A percentile compares a stretch with the other conserved stretches of the same genome.
Evolutionary conservation across 257 asterid species (phyloP).

Genomic region (Cynanchum wilfordii): DNA sequence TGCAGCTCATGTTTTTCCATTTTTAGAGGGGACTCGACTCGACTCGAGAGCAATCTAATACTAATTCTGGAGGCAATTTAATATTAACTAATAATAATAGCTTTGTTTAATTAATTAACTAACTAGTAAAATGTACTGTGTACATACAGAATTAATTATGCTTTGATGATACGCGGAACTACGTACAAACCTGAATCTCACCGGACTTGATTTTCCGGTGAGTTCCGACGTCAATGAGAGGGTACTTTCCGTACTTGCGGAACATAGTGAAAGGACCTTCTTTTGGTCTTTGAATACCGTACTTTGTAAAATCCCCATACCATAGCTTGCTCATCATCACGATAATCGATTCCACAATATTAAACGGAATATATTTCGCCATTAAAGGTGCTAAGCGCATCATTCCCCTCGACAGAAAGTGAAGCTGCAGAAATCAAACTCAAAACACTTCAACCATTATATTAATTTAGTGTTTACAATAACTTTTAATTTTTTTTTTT

Average conservation of each 20-base stretch:
- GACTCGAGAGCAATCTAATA: slow-evolving; percentile 14
- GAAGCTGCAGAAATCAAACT: slow-evolving; percentile 33
- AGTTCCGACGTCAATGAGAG: slow-evolving; percentile 66
- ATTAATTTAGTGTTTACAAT: too few species aligned
- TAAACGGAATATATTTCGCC: slow-evolving; percentile 22
- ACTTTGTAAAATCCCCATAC: slow-evolving; percentile 48
- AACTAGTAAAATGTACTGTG: too few species aligned
- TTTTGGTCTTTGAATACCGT: slow-evolving; percentile 51
- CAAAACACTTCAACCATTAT: too few species aligned
- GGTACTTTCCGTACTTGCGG: slow-evolving; percentile 54
- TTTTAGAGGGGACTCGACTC: too few species aligned
- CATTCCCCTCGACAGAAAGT: slow-evolving; percentile 47
- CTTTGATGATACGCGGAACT: not conserved
- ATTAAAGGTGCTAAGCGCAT: slow-evolving; percentile 20
- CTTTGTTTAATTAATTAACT: too few species aligned
- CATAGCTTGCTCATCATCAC: slow-evolving; percentile 35
- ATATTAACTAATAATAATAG: too few species aligned
- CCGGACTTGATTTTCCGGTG: slow-evolving; percentile 39
- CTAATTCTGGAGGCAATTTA: too few species aligned
- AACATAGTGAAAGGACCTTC: slow-evolving; percentile 54
- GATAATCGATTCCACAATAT: slow-evolving; percentile 33
- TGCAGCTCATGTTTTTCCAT: slow-evolving; percentile 12
- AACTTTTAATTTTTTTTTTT: too few species aligned
- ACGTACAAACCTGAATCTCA: slow-evolving; percentile 58
- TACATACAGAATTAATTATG: too few species aligned